Conservation (phyloP, 192 early-diverging fungal species). For the Geranomyces variabilis region DNA sequence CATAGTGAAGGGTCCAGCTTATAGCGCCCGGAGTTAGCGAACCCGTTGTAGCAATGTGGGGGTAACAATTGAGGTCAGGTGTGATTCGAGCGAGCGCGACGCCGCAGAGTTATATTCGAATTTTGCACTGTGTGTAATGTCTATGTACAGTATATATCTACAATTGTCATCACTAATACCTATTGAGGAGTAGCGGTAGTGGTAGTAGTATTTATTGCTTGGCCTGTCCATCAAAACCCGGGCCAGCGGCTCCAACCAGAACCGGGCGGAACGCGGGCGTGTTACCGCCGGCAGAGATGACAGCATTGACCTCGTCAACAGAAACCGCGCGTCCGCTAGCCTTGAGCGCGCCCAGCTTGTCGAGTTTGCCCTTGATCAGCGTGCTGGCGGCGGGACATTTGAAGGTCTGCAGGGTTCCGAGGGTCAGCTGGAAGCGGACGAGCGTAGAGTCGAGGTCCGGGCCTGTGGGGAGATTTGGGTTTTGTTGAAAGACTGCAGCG, state of each 20-base stretch:
- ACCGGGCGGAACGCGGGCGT: not conserved
- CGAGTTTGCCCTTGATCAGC: conserved; percentile 14
- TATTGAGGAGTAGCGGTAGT: no score
- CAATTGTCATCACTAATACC: no score
- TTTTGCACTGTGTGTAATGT: no score
- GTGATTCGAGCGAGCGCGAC: no score
- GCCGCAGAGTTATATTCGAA: no score
- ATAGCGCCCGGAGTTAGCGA: no score
- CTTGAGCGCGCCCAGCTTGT: conserved; percentile 24
- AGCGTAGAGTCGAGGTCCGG: conserved; percentile 28
- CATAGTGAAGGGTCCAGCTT: no score
- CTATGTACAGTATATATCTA: no score
- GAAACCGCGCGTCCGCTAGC: conserved; percentile 14
- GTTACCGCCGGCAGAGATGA: not conserved
- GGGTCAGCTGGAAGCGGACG: conserved; percentile 21
- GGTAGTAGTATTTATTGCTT: conserved; percentile 7
- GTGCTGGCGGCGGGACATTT: conserved; percentile 25
- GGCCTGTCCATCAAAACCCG: conserved; percentile 23
- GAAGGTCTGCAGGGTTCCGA: conserved; percentile 22
- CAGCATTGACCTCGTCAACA: conserved; percentile 11
- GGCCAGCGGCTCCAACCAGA: conserved; percentile 19
- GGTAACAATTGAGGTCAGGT: no score
- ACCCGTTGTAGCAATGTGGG: no score
- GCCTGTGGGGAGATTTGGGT: conserved; percentile 20
- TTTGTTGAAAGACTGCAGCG: conserved; percentile 16